Evolutionary conservation across 176 grass and related monocot genomes (phyloP), one percentile per base, ranked within the genome.

Genomic region (Rhipidocladum racemiflorum): DNA sequence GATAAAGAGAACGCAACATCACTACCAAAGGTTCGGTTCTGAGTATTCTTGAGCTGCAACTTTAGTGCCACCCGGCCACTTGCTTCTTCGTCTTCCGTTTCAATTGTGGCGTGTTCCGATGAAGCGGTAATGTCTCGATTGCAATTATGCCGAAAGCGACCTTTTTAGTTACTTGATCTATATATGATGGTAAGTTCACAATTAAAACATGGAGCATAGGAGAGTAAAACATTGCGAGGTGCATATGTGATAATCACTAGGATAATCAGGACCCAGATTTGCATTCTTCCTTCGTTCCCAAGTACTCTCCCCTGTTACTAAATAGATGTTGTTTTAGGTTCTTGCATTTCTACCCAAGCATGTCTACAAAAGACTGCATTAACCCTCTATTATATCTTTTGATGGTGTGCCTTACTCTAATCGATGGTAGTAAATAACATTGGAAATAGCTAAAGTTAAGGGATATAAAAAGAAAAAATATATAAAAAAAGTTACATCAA

Each of bases 21-120:
- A 14, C 0, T 54, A 3, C 7, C 21, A 38, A 54, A 54, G 3
- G 81, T 54, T 66, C 64, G 43, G 70, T 43, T 75, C 55, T 42
- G n/a, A n/a, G n/a, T n/a, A n/a, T 70, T 68, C 15, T 81, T 80
- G n/a, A 28, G 30, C 65, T 14, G 3, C 4, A 42, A 5, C 35
- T 70, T 70, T 55, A 54, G 6, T 11, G 35, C 20, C 27, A 44
- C n/a, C n/a, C n/a, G n/a, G 35, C 46, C 81, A 83, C 70, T 74
- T 64, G 59, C 59, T 28, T 66, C 46, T 74, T 66, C 14, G 12
- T 24, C 1, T 23, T 5, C 20, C 14, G 20, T 65, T 75, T 66
- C 16, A 29, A 4, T 40, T 43, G 24, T n/a, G n/a, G 3, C 71
- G 55, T 13, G 46, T 57, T 70, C 28, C 1, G 4, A 32, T 7